A percentile compares a stretch with the other conserved stretches of the same genome.
These are phyloP conservation scores for Geotrichum bryndzae DNA, from an alignment of 1,139 yeast species.

Conservation along the genomic window DNA sequence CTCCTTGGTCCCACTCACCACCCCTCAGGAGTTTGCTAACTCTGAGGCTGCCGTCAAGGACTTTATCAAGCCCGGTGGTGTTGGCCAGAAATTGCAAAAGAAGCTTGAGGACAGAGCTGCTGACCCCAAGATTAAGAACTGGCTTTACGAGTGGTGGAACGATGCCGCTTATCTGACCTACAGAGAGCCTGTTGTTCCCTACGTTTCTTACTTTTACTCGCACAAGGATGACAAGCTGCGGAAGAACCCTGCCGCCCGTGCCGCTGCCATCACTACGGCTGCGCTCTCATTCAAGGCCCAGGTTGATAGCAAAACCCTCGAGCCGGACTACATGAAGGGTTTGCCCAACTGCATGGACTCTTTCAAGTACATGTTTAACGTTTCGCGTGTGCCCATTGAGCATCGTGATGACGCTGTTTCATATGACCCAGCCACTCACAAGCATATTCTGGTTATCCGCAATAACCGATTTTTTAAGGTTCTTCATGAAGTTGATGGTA, in stretches of 20 bases:
- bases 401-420: conserved; percentile 33
- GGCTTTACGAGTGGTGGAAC: conserved; percentile 95
- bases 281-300: conserved; percentile 38
- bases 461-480: conserved; percentile 82
- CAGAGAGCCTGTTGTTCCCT: conserved; percentile 91
- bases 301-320: conserved; percentile 39
- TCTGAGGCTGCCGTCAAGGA: conserved; percentile 60
- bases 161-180: conserved; percentile 86
- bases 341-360: conserved; percentile 92
- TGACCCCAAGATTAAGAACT: conserved; percentile 58
- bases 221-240: conserved; percentile 60
- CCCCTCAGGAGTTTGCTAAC: conserved; percentile 49
- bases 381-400: conserved; percentile 69
- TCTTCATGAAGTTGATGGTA: conserved; percentile 48
- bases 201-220: conserved; percentile 82
- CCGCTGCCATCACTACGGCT: conserved; percentile 51
- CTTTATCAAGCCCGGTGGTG: conserved; percentile 56
- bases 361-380: conserved; percentile 86
- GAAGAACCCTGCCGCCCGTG: conserved; percentile 67
- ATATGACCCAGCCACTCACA: conserved; percentile 50
- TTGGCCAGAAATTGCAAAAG: conserved; percentile 62
- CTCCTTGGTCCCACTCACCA: conserved; percentile 63
- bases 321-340: conserved; percentile 75
- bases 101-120: conserved; percentile 56
- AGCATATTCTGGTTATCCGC: conserved; percentile 65